phyloP scores from a whole-genome alignment of 1,284 basidiomycete species.

The Austroboletus novae-zelandiae region DNA sequence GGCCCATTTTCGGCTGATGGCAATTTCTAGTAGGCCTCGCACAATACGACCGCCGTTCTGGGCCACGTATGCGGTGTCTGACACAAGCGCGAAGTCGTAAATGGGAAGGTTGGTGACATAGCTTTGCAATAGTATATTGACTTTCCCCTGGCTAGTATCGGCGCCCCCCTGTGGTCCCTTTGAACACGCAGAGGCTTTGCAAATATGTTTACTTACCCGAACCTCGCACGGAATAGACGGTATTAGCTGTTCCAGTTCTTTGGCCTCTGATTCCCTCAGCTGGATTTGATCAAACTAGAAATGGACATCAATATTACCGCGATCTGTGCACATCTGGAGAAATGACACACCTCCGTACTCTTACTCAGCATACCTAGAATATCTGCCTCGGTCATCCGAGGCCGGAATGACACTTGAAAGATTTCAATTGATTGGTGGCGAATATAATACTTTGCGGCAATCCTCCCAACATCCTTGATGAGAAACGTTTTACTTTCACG shows the following conservation, averaged over 20 bases:
- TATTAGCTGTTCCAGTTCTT: slow-evolving; percentile 79
- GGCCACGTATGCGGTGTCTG: slow-evolving; percentile 91
- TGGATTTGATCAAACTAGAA: slow-evolving; percentile 91
- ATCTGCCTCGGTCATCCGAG: slow-evolving; percentile 93
- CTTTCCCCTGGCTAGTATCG: slow-evolving; percentile 77
- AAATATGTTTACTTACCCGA: slow-evolving; percentile 43
- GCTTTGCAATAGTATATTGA: slow-evolving; percentile 93
- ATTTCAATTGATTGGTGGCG: slow-evolving; percentile 84
- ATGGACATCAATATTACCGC: neutral
- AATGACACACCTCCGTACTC: slow-evolving; percentile 78
- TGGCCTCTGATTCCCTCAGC: slow-evolving; percentile 85
- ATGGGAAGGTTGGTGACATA: slow-evolving; percentile 81
- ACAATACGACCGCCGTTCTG: slow-evolving; percentile 95
- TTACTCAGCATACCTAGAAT: slow-evolving; percentile 83
- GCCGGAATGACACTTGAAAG: slow-evolving; percentile 73
- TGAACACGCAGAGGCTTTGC: neutral
- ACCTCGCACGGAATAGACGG: slow-evolving; percentile 79
- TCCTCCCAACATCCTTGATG: slow-evolving; percentile 87
- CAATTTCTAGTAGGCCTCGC: slow-evolving; percentile 92
- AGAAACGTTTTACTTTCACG: slow-evolving; percentile 63
- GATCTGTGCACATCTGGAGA: neutral
- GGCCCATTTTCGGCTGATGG: slow-evolving; percentile 90
- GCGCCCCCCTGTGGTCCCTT: slow-evolving; percentile 59
- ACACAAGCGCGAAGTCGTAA: slow-evolving; percentile 96
- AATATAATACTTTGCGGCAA: slow-evolving; percentile 97